Conservation (phyloP, 1,284 basidiomycete genomes). For the Ceraceosorus guamensis region DNA sequence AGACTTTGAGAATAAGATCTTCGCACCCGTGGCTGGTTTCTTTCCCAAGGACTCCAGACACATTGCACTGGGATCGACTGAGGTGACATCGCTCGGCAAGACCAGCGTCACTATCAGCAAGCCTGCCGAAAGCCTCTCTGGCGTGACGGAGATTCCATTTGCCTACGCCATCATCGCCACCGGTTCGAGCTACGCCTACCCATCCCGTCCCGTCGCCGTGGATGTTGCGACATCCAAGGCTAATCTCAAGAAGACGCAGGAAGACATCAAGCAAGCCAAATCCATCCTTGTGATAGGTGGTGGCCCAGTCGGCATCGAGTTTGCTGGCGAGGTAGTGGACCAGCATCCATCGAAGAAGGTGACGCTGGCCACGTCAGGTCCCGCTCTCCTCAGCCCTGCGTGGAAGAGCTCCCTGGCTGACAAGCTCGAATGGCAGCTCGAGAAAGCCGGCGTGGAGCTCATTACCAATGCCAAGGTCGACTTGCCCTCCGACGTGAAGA, state of each 20-base stretch:
- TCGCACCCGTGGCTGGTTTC: constrained; percentile 8
- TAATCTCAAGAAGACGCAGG: constrained; percentile 15
- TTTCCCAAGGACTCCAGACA: constrained; percentile 12
- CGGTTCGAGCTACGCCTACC: constrained; percentile 20
- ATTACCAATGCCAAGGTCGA: constrained; percentile 43
- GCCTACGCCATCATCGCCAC: constrained; percentile 18
- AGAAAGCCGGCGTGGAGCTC: constrained; percentile 44
- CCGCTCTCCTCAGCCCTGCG: constrained; percentile 16
- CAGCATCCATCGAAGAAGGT: constrained; percentile 29
- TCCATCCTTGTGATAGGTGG: constrained; percentile 28
- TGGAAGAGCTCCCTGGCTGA: constrained; percentile 17
- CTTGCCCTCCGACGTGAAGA: constrained; percentile 29
- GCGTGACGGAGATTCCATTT: constrained; percentile 9
- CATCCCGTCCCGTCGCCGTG: constrained; percentile 5
- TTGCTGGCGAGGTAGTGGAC: constrained; percentile 46
- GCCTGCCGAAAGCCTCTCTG: neutral
- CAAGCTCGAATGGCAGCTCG: constrained; percentile 37
- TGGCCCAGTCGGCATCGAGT: constrained; percentile 53
- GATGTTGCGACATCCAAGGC: constrained; percentile 9
- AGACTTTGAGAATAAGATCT: constrained; percentile 26
- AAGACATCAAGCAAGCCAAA: constrained; percentile 15
- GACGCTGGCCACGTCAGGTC: constrained; percentile 43
- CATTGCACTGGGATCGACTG: constrained; percentile 11
- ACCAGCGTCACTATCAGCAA: neutral
- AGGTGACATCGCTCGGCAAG: constrained; percentile 5